Evolutionary conservation across 164 flowering plant species (phyloP), one percentile per base, ranked within the genome.

Genomic region (Malania oleifera): DNA sequence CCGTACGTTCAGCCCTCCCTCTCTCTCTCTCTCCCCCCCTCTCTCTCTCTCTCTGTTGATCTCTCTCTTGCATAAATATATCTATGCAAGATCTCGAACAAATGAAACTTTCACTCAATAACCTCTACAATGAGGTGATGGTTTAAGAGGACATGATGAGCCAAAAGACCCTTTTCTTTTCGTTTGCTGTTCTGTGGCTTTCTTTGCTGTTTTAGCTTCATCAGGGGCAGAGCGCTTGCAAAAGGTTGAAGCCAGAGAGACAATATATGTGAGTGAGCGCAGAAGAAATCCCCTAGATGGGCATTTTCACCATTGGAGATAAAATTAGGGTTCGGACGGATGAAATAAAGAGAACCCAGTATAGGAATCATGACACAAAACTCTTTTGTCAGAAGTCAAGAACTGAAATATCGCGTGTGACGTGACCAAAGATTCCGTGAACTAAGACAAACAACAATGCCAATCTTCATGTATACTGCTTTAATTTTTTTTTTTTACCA

Each of bases 381-480:
- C 50, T 27, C 63, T 65, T 63, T 57, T 70, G 73, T 71, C 75
- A 76, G 77, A 70, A 52, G 68, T 66, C 56, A 59, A 67, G 62
- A 64, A 71, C 57, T 53, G 66, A 70, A 65, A 68, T 72, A 70
- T 63, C 70, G 49, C 64, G 70, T 48, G 47, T 74, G 79, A 77
- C 73, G 70, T 74, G 74, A 74, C 60, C 67, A 72, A 77, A 77
- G 74, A 77, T 80, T 75, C 79, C 63, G 66, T 37, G n/a, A 31
- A 40, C 67, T 45, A 47, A 70, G 65, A 57, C 51, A 41, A 55
- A 19, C 57, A 19, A 38, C 47, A 47, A 13, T 23, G 15, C 23
- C 28, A 51, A 39, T 38, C 59, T 55, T 60, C 39, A 60, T 59
- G n/a, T n/a, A n/a, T n/a, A n/a, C n/a, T n/a, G n/a, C n/a, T n/a